A percentile compares a stretch with the other conserved stretches of the same genome.
These are phyloP conservation scores for Moringa oleifera DNA, from an alignment of 345 rosid genomes.

Conservation along the genomic window DNA sequence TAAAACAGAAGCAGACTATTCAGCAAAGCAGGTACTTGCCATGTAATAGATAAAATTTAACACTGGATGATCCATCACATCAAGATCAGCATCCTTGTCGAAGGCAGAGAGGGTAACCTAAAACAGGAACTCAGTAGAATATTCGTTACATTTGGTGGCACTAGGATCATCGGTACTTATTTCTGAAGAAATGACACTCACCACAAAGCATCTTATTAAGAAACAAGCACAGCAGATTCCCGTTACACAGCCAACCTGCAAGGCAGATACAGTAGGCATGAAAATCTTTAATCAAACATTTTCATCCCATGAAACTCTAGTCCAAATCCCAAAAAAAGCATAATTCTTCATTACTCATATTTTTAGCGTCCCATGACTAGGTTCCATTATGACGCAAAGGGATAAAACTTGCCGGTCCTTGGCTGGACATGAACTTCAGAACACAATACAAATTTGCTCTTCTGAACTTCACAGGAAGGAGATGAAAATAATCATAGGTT, in stretches of 20 bases:
- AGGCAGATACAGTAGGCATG: background rate
- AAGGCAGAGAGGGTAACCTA: slow-evolving; percentile 46
- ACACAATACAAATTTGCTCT: too few relatives aligned
- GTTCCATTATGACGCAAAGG: too few relatives aligned
- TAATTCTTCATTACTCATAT: too few relatives aligned
- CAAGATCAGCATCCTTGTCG: slow-evolving; percentile 47
- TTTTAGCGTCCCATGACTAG: too few relatives aligned
- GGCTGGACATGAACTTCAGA: too few relatives aligned
- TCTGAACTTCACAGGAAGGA: too few relatives aligned
- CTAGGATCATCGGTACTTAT: background rate
- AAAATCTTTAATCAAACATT: background rate
- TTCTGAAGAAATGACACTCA: slow-evolving; percentile 21
- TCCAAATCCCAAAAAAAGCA: too few relatives aligned
- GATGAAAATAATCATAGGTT: too few relatives aligned
- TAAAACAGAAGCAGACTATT: background rate
- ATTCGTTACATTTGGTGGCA: too few relatives aligned
- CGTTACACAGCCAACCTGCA: slow-evolving; percentile 78
- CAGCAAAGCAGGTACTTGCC: slow-evolving; percentile 30
- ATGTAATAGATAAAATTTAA: slow-evolving; percentile 59
- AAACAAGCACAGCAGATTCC: slow-evolving; percentile 68
- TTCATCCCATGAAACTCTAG: too few relatives aligned
- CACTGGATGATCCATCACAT: slow-evolving; percentile 64
- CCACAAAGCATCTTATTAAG: slow-evolving; percentile 73
- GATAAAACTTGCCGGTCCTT: too few relatives aligned
- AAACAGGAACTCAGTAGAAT: background rate